These are phyloP conservation scores for Sporisorium scitamineum DNA, from an alignment of 1,284 basidiomycete genomes.

Conservation along the genomic window DNA sequence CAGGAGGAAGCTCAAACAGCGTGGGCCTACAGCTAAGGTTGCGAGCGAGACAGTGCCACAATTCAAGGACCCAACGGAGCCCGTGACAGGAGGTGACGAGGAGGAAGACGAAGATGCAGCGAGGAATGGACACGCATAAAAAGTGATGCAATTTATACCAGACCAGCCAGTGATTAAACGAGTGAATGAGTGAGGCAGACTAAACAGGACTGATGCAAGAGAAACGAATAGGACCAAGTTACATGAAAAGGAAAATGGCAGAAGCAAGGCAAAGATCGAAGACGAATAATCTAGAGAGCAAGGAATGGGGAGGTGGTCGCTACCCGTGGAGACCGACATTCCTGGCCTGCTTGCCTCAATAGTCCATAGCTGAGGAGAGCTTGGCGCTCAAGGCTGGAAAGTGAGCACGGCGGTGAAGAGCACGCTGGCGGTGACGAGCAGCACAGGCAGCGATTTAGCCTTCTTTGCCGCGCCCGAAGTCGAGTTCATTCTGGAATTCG, in stretches of 20 bases:
- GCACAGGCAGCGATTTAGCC: conserved; percentile 27
- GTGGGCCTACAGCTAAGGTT: conserved; percentile 16
- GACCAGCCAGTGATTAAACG: conserved; percentile 15
- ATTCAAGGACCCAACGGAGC: neutral
- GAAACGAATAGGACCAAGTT: neutral
- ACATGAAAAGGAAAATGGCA: neutral
- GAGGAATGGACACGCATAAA: conserved; percentile 4
- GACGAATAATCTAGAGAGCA: neutral
- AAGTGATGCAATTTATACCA: conserved; percentile 24
- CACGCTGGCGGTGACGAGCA: conserved; percentile 21
- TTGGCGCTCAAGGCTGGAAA: conserved; percentile 17
- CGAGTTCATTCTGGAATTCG: conserved; percentile 27
- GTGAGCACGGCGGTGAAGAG: conserved; percentile 32
- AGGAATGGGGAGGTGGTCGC: conserved; percentile 30
- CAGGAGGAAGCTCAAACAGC: conserved; percentile 34
- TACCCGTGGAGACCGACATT: conserved; percentile 29
- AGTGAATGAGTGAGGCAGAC: conserved; percentile 13
- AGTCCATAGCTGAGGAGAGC: neutral
- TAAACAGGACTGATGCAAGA: conserved; percentile 9
- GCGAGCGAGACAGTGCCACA: neutral
- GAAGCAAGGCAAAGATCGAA: conserved; percentile 1
- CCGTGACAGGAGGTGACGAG: neutral
- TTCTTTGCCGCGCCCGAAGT: conserved; percentile 24
- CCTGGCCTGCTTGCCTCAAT: neutral
- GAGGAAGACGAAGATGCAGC: conserved; percentile 17